Conservation (phyloP, 176 grass and related monocot genomes). For the Musa troglodytarum region DNA sequence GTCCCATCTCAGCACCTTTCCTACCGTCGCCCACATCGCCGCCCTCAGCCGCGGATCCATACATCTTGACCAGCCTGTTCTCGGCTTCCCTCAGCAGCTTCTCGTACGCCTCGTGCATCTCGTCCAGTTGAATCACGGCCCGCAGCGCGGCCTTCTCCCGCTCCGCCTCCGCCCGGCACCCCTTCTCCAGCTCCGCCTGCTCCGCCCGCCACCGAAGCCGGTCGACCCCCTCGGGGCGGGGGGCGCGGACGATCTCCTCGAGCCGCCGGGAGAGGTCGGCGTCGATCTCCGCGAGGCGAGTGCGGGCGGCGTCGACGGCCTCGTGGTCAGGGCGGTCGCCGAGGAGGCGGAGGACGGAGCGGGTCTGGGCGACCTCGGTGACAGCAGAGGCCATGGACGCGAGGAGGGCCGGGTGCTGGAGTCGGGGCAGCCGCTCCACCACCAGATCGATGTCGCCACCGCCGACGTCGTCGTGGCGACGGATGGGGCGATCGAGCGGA, state of each 20-base stretch:
- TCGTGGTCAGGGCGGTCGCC: slow-evolving; percentile 55
- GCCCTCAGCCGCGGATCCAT: slow-evolving; percentile 38
- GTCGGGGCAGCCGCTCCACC: slow-evolving; percentile 48
- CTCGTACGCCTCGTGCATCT: slow-evolving; percentile 68
- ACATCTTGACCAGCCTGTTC: slow-evolving; percentile 53
- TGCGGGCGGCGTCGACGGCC: slow-evolving; percentile 47
- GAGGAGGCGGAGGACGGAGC: slow-evolving; percentile 48
- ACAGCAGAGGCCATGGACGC: slow-evolving; percentile 56
- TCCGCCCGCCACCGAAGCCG: slow-evolving; percentile 2
- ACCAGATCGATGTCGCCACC: slow-evolving; percentile 37
- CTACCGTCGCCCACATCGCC: slow-evolving; percentile 6
- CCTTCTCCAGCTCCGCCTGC: slow-evolving; percentile 14
- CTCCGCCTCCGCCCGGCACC: slow-evolving; percentile 6
- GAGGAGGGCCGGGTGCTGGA: slow-evolving; percentile 54
- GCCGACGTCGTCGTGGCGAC: background rate
- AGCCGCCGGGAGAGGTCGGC: slow-evolving; percentile 12
- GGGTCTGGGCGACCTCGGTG: slow-evolving; percentile 45
- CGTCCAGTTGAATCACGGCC: slow-evolving; percentile 58
- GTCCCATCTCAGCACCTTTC: background rate
- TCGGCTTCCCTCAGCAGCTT: slow-evolving; percentile 51
- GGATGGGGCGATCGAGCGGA: background rate
- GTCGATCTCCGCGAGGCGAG: slow-evolving; percentile 22
- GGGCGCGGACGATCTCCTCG: slow-evolving; percentile 20
- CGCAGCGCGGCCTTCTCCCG: slow-evolving; percentile 27
- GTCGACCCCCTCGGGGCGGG: slow-evolving; percentile 13